A percentile compares a stretch with the other conserved stretches of the same genome.
Conservation (phyloP, 2,329 filamentous ascomycete genomes). For the Penicillium sumatraense region DNA sequence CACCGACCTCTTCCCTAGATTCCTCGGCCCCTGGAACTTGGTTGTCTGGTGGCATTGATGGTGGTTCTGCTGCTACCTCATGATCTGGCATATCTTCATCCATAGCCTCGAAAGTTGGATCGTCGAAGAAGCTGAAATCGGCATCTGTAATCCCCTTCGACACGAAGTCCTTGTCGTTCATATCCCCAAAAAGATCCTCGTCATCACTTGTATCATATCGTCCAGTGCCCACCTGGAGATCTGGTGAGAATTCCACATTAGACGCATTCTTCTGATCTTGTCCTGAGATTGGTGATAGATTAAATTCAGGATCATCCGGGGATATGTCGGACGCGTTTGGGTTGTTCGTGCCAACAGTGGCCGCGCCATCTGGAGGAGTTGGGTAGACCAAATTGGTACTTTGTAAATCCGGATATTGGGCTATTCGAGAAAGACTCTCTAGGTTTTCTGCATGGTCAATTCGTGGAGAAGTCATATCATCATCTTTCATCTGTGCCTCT, state of each 20-base stretch:
- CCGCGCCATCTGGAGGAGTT: conserved; percentile 57
- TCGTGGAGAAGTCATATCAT: conserved; percentile 28
- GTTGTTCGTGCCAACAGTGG: conserved; percentile 35
- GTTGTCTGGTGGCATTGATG: conserved; percentile 3
- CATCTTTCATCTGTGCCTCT: conserved; percentile 28
- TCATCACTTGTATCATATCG: conserved; percentile 48
- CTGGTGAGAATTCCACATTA: conserved; percentile 27
- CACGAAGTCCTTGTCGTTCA: conserved; percentile 58
- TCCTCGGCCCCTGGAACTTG: conserved; percentile 14
- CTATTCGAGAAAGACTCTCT: conserved; percentile 45
- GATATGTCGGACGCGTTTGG: conserved; percentile 35
- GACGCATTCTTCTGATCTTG: conserved; percentile 19
- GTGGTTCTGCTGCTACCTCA: conserved; percentile 14
- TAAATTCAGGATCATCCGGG: conserved; percentile 34
- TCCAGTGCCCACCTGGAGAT: conserved; percentile 40
- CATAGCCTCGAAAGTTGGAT: conserved; percentile 46
- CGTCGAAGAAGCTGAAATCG: conserved; percentile 69
- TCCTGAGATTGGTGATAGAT: conserved; percentile 21
- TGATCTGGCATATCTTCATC: conserved; percentile 18
- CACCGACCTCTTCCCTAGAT: conserved; percentile 12
- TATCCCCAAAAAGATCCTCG: conserved; percentile 64
- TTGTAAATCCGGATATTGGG: conserved; percentile 47
- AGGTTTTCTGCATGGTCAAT: conserved; percentile 34
- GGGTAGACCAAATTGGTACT: conserved; percentile 54
- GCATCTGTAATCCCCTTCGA: conserved; percentile 63